These are phyloP conservation scores for Rhizoclosmatium sp. DNA, from an alignment of 192 early-diverging fungal species.

Conservation along the genomic window DNA sequence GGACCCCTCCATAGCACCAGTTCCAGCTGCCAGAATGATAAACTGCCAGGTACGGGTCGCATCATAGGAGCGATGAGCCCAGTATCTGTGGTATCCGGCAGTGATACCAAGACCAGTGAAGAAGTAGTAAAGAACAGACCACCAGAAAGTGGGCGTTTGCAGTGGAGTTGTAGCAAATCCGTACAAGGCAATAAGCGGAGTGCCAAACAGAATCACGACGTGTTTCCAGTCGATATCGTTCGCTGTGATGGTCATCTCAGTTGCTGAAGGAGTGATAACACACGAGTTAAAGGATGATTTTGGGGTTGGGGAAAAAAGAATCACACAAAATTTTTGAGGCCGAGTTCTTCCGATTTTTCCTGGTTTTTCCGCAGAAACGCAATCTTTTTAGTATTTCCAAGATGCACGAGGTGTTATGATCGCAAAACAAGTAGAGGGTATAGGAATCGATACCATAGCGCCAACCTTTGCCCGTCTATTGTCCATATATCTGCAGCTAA, in stretches of 20 bases:
- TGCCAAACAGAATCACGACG: slow-evolving; percentile 41
- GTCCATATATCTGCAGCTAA: too few species aligned
- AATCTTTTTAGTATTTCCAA: too few species aligned
- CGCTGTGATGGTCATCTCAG: background rate
- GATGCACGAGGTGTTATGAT: too few species aligned
- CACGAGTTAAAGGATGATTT: background rate
- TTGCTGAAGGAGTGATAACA: background rate
- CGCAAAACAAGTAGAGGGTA: too few species aligned
- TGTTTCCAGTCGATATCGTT: slow-evolving; percentile 51
- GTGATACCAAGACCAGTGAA: slow-evolving; percentile 79
- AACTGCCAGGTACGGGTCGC: slow-evolving; percentile 47
- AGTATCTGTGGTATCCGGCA: slow-evolving; percentile 72
- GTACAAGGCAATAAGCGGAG: slow-evolving; percentile 84
- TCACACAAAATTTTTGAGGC: background rate
- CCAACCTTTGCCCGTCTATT: too few species aligned
- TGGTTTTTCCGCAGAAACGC: background rate
- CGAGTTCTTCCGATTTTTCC: background rate
- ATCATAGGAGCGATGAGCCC: slow-evolving; percentile 61
- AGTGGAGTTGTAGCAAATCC: slow-evolving; percentile 77
- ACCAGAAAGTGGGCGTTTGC: slow-evolving; percentile 73
- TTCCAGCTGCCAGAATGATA: slow-evolving; percentile 47
- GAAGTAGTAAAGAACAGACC: slow-evolving; percentile 75
- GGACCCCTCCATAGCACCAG: slow-evolving; percentile 58
- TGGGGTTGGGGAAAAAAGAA: too few species aligned
- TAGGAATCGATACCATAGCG: too few species aligned